Conservation (phyloP, 2,329 filamentous ascomycete genomes). For the Plectosphaerella sp. region DNA sequence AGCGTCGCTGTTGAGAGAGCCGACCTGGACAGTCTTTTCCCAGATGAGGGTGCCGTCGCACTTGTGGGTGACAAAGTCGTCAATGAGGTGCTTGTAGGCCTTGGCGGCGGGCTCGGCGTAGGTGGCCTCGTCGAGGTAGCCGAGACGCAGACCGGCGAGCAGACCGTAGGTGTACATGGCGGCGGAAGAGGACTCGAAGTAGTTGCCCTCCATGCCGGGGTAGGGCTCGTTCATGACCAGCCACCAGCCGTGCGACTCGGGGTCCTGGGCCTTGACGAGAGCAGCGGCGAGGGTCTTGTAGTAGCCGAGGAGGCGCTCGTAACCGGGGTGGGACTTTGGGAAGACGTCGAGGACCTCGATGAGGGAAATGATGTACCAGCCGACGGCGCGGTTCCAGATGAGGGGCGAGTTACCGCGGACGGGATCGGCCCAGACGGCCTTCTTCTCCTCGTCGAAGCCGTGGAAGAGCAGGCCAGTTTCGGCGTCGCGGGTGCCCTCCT, state of each 20-base stretch:
- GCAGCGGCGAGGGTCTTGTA: conserved; percentile 35
- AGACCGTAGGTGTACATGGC: conserved; percentile 54
- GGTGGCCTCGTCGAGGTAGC: conserved; percentile 17
- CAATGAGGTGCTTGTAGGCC: conserved; percentile 29
- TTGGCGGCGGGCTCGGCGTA: conserved; percentile 18
- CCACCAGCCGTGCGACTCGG: conserved; percentile 48
- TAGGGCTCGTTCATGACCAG: conserved; percentile 48
- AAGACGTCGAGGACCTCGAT: conserved; percentile 45
- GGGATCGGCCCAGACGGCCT: conserved; percentile 45
- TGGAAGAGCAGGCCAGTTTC: conserved; percentile 43
- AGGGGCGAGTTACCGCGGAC: conserved; percentile 44
- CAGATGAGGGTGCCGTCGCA: conserved; percentile 43
- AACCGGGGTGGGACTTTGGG: conserved; percentile 29
- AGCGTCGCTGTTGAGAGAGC: conserved; percentile 43
- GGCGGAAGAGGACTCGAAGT: conserved; percentile 54
- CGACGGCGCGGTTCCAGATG: conserved; percentile 48
- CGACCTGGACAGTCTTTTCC: conserved; percentile 48
- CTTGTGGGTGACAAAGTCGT: conserved; percentile 38
- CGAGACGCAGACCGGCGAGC: conserved; percentile 33
- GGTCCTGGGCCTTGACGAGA: conserved; percentile 35
- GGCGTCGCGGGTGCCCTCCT: conserved; percentile 32
- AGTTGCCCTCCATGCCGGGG: conserved; percentile 47
- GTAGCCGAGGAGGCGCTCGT: conserved; percentile 29
- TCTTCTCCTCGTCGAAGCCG: conserved; percentile 47
- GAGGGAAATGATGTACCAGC: conserved; percentile 49